These are phyloP conservation scores for Trichomonas vaginalis DNA, from an alignment of 208 protist species.

Conservation along the genomic window DNA sequence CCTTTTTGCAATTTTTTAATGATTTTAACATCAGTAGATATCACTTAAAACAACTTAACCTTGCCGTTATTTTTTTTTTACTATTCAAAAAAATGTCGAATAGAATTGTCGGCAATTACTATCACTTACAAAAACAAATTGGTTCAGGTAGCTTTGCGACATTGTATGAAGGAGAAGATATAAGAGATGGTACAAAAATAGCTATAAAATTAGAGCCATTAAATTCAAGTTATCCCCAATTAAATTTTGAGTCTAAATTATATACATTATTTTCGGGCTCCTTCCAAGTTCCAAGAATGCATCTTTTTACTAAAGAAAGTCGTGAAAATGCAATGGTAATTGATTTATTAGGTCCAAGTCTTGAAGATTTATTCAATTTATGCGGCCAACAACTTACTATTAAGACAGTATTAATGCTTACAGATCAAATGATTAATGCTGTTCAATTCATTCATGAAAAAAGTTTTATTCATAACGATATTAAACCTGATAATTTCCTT, in stretches of 20 bases:
- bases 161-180: neutral
- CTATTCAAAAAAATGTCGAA: conserved; percentile 42
- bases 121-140: conserved; percentile 37
- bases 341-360: conserved; percentile 78
- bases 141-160: neutral
- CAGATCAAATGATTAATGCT: conserved; percentile 70
- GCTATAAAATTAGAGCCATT: conserved; percentile 34
- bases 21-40: no score
- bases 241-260: conserved; percentile 86
- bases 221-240: conserved; percentile 71
- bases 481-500: neutral
- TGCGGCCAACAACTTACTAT: conserved; percentile 69
- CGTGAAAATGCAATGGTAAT: conserved; percentile 96
- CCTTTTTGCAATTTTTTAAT: no score
- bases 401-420: conserved; percentile 91
- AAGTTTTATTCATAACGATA: conserved; percentile 3
- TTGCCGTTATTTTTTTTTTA: no score
- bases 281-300: conserved; percentile 72
- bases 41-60: no score
- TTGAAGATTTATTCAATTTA: conserved; percentile 87
- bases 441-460: neutral
- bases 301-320: conserved; percentile 74
- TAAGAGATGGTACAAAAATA: neutral
- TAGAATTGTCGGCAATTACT: conserved; percentile 32
- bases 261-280: conserved; percentile 59